Evolutionary conservation across 495 filamentous ascomycete species (phyloP), one percentile per base, ranked within the genome.

Genomic region (Tuber microsphaerosporum): DNA sequence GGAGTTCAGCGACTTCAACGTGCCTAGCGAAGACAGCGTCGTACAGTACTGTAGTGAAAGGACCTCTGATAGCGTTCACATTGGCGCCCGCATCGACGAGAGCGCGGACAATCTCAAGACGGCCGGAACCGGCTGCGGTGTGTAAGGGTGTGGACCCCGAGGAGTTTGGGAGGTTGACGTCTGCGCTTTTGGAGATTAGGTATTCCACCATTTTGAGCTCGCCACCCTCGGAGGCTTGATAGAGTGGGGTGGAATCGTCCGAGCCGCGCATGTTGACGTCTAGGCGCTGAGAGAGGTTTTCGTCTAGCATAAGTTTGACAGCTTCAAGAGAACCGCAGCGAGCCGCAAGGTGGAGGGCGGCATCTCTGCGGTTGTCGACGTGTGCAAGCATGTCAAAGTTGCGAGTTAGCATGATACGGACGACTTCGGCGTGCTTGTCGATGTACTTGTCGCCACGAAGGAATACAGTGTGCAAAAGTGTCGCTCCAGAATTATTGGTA

Each of bases 331-430:
- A 65, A 34, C 56, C 56, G 4, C 56, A 65, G 4, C 31, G 56
- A 17, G 56, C 56, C 3, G 56, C 56, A 34, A 65, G 56, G 14
- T 65, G 56, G 14, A 65, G 56, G 5, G 56, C 56, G 34, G 56
- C 56, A 65, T 65, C 56, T 7, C 31, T 14, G 14, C 4, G 56
- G 26, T 65, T 17, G 26, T 65, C 56, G 26, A n/a, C 5, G 26
- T 65, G 56, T 65, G 56, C 56, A 31, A 65, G 56, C 56, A 65
- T 34, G 56, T 65, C 56, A 34, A 65, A 65, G 26, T 65, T 34
- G 31, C 3, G 56, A 26, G 16, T 34, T 34, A 65, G 14, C 56
- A 65, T 65, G 26, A 65, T 65, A 65, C 56, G 56, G 56, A 65
- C 56, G 14, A 65, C 56, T 17, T 65, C 56, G 56, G 56, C 56